A percentile compares a stretch with the other conserved stretches of the same genome.
Conservation (phyloP, 75 land plant genomes). For the Ceratopteris richardii region DNA sequence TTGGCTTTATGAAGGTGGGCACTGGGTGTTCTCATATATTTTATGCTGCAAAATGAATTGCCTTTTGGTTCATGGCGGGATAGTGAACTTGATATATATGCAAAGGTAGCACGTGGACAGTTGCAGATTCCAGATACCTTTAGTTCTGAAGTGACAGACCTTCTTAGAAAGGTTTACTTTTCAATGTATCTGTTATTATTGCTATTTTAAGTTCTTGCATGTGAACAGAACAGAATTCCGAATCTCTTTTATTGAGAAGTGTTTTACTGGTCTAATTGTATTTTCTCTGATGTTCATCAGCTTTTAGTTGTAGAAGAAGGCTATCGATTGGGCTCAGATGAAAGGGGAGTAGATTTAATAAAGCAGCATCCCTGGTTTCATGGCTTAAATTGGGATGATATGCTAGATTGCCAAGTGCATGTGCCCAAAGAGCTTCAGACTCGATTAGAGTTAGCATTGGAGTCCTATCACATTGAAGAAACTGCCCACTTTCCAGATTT, state of each 20-base stretch:
- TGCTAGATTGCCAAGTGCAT: constrained; percentile 29
- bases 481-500: background rate
- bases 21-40: constrained; percentile 74
- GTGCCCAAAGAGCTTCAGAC: constrained; percentile 61
- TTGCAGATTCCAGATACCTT: constrained; percentile 55
- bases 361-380: constrained; percentile 74
- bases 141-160: constrained; percentile 65
- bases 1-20: constrained; percentile 71
- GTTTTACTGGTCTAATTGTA: too few relatives aligned
- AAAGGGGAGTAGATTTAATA: constrained; percentile 44
- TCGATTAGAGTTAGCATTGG: constrained; percentile 43
- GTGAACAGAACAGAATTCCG: too few relatives aligned
- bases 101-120: constrained; percentile 74
- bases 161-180: constrained; percentile 64
- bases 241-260: too few relatives aligned
- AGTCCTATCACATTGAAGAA: constrained; percentile 35
- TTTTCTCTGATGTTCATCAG: constrained; percentile 44
- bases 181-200: background rate
- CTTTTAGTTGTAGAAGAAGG: constrained; percentile 71
- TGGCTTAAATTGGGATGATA: constrained; percentile 54
- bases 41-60: constrained; percentile 82
- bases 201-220: too few relatives aligned
- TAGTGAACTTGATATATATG: constrained; percentile 73
- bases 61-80: constrained; percentile 97
- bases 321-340: constrained; percentile 52